These are phyloP conservation scores for Lagerstroemia speciosa DNA, from an alignment of 345 rosid species.

Conservation along the genomic window DNA sequence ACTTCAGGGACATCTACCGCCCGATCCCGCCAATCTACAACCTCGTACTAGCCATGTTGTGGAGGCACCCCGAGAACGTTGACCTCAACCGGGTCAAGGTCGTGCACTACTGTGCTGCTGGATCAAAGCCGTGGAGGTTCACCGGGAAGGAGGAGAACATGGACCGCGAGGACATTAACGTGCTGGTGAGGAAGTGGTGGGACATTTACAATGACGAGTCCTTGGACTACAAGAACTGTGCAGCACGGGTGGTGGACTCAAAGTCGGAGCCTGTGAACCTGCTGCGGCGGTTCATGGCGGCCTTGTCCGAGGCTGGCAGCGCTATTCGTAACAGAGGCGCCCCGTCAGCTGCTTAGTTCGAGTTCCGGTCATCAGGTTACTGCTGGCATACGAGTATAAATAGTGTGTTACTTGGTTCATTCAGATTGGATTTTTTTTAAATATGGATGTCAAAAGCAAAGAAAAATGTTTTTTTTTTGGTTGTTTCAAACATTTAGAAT, in stretches of 20 bases:
- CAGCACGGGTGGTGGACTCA: not conserved
- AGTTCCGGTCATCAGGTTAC: not conserved
- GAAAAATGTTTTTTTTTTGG: too few relatives aligned
- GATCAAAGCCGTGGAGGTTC: conserved; percentile 55
- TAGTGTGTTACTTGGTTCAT: too few relatives aligned
- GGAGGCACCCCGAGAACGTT: conserved; percentile 49
- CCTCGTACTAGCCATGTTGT: conserved; percentile 41
- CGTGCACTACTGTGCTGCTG: conserved; percentile 40
- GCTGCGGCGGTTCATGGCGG: conserved; percentile 20
- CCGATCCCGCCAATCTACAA: conserved; percentile 31
- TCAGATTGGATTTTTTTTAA: too few relatives aligned
- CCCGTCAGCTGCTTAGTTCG: not conserved
- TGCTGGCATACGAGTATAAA: too few relatives aligned
- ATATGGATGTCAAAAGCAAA: too few relatives aligned
- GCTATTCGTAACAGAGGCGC: not conserved
- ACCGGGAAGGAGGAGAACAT: conserved; percentile 42
- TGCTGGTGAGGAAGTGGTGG: conserved; percentile 30
- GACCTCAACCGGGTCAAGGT: conserved; percentile 31
- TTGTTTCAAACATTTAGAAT: too few relatives aligned
- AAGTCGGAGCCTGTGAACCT: conserved; percentile 1
- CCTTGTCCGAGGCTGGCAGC: conserved; percentile 9
- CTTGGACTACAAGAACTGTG: conserved; percentile 19
- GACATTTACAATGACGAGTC: too few relatives aligned
- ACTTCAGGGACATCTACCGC: conserved; percentile 32
- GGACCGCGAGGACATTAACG: conserved; percentile 42